Conservation (phyloP, 2,329 filamentous ascomycete genomes). For the Cladosporium sphaerospermum region DNA sequence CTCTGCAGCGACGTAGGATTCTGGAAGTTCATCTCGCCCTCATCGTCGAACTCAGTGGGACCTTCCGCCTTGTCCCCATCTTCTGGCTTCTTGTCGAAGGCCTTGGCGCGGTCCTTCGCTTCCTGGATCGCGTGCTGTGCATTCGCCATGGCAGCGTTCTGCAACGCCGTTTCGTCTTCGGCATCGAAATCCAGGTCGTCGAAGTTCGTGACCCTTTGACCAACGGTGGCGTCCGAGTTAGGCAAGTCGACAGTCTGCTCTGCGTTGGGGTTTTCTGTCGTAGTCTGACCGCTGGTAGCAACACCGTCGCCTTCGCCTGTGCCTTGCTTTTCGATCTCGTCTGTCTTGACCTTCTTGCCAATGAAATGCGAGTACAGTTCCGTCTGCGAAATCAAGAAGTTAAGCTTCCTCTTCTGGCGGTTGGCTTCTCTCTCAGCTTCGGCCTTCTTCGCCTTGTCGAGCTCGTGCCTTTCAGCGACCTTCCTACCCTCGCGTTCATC, state of each 20-base stretch:
- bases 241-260: slow-evolving; percentile 44
- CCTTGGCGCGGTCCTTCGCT: slow-evolving; percentile 84
- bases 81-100: slow-evolving; percentile 71
- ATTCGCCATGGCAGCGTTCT: slow-evolving; percentile 84
- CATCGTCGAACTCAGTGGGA: slow-evolving; percentile 66
- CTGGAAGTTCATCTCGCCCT: slow-evolving; percentile 99
- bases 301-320: slow-evolving; percentile 64
- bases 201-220: slow-evolving; percentile 80
- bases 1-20: slow-evolving; percentile 93
- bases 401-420: slow-evolving; percentile 95
- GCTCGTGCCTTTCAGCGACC: slow-evolving; percentile 88
- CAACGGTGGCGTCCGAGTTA: slow-evolving; percentile 43
- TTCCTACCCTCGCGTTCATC: slow-evolving; percentile 93
- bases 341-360: slow-evolving; percentile 97
- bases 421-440: slow-evolving; percentile 97
- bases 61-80: slow-evolving; percentile 41
- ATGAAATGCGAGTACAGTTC: slow-evolving; percentile 99
- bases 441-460: slow-evolving; percentile 92
- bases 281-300: slow-evolving; percentile 48
- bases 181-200: slow-evolving; percentile 94
- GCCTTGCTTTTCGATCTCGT: slow-evolving; percentile 85
- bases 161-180: slow-evolving; percentile 78
- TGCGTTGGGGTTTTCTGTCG: slow-evolving; percentile 33
- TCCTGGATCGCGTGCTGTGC: slow-evolving; percentile 93
- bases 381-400: slow-evolving; percentile 98